phyloP scores from a whole-genome alignment of 2,329 filamentous ascomycete species.

The Paecilomyces sp. region DNA sequence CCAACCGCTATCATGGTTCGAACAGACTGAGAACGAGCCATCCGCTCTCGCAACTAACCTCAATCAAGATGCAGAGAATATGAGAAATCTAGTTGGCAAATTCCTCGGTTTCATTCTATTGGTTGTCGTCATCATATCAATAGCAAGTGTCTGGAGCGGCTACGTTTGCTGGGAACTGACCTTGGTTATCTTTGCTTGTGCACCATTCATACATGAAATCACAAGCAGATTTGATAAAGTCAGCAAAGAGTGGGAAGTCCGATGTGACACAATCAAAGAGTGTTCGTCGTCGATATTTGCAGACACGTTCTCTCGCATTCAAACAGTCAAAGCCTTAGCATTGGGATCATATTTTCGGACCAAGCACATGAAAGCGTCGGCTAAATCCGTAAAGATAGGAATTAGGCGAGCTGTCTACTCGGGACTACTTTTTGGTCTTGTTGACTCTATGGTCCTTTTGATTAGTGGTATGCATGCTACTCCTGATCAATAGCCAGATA shows the following conservation, averaged over 20 bases:
- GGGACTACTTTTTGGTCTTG: constrained; percentile 69
- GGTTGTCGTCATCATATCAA: constrained; percentile 57
- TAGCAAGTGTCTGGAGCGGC: constrained; percentile 70
- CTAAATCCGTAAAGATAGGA: constrained; percentile 53
- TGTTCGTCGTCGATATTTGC: constrained; percentile 34
- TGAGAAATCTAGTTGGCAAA: constrained; percentile 71
- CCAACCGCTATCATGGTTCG: constrained; percentile 76
- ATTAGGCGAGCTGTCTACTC: constrained; percentile 59
- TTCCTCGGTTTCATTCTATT: constrained; percentile 67
- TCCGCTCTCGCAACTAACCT: constrained; percentile 62
- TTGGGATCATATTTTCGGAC: constrained; percentile 64
- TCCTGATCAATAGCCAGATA: background rate
- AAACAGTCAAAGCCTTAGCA: constrained; percentile 67
- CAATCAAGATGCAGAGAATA: constrained; percentile 78
- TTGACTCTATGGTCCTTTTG: constrained; percentile 64
- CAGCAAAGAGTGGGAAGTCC: constrained; percentile 64
- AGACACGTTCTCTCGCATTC: constrained; percentile 69
- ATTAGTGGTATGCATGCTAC: constrained; percentile 44
- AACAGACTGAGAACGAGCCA: constrained; percentile 57
- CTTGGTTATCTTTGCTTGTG: constrained; percentile 62
- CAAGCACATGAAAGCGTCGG: constrained; percentile 53
- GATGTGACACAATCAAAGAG: constrained; percentile 57
- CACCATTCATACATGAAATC: constrained; percentile 60
- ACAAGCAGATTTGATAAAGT: constrained; percentile 59
- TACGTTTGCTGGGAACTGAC: constrained; percentile 72